phyloP scores from a whole-genome alignment of 2,329 filamentous ascomycete species.

The Ceratocystis cacaofunesta region DNA sequence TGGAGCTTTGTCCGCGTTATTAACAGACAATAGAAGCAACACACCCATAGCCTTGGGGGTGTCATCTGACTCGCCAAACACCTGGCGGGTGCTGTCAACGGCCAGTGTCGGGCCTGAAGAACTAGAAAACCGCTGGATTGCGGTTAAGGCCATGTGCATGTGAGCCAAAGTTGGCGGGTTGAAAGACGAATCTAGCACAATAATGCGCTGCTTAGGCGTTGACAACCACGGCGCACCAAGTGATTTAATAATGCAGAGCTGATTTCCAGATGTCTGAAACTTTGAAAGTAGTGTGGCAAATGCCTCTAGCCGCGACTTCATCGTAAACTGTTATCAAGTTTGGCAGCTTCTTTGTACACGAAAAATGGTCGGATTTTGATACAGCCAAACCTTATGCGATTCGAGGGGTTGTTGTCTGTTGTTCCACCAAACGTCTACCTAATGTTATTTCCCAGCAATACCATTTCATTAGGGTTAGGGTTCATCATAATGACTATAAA shows the following conservation, averaged over 20 bases:
- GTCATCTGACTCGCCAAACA: background rate
- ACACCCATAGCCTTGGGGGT: slow-evolving; percentile 25
- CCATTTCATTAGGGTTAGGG: no score
- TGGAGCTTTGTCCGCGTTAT: slow-evolving; percentile 52
- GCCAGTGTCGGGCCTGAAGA: background rate
- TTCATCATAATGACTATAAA: fast-evolving
- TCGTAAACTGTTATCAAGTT: background rate
- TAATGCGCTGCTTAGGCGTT: slow-evolving; percentile 23
- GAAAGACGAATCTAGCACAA: slow-evolving; percentile 53
- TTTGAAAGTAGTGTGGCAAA: slow-evolving; percentile 5
- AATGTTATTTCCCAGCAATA: no score
- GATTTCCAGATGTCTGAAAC: slow-evolving; percentile 7
- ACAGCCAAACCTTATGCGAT: background rate
- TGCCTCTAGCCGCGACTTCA: background rate
- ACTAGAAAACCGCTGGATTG: slow-evolving; percentile 23
- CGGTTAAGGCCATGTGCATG: slow-evolving; percentile 39
- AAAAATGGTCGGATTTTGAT: background rate
- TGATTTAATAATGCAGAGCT: slow-evolving; percentile 1
- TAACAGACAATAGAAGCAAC: slow-evolving; percentile 44
- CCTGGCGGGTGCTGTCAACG: background rate
- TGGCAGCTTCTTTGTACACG: background rate
- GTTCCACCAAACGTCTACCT: no score
- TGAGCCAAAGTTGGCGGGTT: slow-evolving; percentile 53
- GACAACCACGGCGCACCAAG: slow-evolving; percentile 3
- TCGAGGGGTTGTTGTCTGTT: no score